Evolutionary conservation across 306 rosid genomes (phyloP), one percentile per base, ranked within the genome.

Genomic region (Benincasa hispida): DNA sequence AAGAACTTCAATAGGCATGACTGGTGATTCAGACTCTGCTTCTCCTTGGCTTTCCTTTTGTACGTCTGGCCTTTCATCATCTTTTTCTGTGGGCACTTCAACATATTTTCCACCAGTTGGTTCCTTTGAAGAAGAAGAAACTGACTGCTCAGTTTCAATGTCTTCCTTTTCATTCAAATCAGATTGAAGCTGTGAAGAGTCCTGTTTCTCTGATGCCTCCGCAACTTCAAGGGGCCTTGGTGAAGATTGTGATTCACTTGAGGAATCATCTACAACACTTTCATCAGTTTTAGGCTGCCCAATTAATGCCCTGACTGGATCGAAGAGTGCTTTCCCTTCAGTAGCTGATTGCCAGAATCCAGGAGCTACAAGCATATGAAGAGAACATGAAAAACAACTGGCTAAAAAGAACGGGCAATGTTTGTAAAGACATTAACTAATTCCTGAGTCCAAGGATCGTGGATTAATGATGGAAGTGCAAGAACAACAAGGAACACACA

Each of bases 281-380:
- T 87, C 93, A 83, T 84, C 97, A 66, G 27, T 81, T 77, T 68
- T 89, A 68, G 85, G 89, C 72, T 42, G 56, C 58, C 99, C 99
- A 84, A 88, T 87, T 67, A 92, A 84, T 60, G 96, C 80, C 86
- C 88, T 84, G 63, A 90, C 98, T 60, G 97, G 98, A 84, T 89
- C 87, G 73, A 89, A 91, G 55, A 93, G 76, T 2, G 84, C 7
- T 73, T 87, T 90, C 78, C 85, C 82, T 24, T 94, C 97, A 9
- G 92, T 41, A 17, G 91, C 73, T 35, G 84, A 56, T 74, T 92
- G 85, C 99, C 96, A 86, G 74, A 90, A 79, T 82, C 91, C 96
- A 72, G 97, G 82, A 84, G 79, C 96, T 91, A 84, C 83, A 83
- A 27, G 66, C 45, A 80, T 67, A 72, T 18, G 76, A 58, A 82